Base-by-base conservation (phyloP, 495 filamentous ascomycete species). In the Schizothecium vesticola region DNA sequence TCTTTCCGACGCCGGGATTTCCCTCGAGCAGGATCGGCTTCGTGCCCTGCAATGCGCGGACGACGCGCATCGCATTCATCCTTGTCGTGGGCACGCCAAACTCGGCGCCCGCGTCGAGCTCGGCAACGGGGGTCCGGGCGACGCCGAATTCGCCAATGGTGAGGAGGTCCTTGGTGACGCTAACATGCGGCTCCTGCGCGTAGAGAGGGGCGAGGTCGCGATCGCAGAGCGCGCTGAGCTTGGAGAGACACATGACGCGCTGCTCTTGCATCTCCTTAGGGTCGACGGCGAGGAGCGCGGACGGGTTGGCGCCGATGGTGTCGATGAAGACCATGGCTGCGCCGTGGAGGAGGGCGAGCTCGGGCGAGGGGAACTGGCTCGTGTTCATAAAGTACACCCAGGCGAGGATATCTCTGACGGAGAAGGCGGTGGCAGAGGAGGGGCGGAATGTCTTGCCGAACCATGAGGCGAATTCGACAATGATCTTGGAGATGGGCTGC, bases 301-400 rank as follows among this genome's bases (percentile, higher is more conserved):
- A 92, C 4, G 95, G 94, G 73, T 97, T 97, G 11, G 96, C 94
- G 55, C 96, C 96, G 8, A 98, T 83, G 1, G 92, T 93, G 78
- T 99, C 96, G 67, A 98, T 90, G 73, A 93, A 99, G 4, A 98
- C 94, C 83, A 97, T 92, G 2, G 94, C 92, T 57, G 94, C 95
- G 31, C 96, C 96, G 73, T 98, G 92, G 28, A 97, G 80, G n/a
- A 84, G 73, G 22, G 79, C 78, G 57, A 75, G 69, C 10, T 75
- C 73, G 0, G 85, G 84, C 1, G 81, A 70, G 16, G 74, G 72
- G 28, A 72, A 71, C 7, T 79, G 71, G 69, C 80, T 88, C 5
- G 81, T 81, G 74, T 98, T 97, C 73, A 96, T 84, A 76, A 99
- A 98, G 56, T 92, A 84, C n/a, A 96, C 90, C 96, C 95, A 98